These are phyloP conservation scores for Phytophthora tubulina DNA, from an alignment of 352 stramenopile species.

Conservation along the genomic window DNA sequence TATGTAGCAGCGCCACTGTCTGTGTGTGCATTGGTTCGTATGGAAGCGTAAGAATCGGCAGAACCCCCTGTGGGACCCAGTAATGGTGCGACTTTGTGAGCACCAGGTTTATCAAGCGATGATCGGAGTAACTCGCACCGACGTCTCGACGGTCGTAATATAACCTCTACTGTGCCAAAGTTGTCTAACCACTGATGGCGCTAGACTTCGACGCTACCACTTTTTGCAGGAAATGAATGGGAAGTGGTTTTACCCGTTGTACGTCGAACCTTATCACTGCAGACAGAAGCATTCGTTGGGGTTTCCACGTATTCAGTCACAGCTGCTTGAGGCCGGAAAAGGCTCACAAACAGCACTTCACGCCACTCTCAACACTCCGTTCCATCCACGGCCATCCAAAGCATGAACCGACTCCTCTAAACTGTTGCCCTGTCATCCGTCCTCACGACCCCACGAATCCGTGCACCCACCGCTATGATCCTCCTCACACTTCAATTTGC, in stretches of 20 bases:
- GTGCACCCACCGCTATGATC: not conserved
- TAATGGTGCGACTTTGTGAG: too few species aligned
- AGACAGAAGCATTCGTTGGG: not conserved
- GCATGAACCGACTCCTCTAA: conserved; percentile 18
- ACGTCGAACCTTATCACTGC: conserved; percentile 3
- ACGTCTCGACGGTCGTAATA: too few species aligned
- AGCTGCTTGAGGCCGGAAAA: not conserved
- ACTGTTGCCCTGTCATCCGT: conserved; percentile 29
- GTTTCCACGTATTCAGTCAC: conserved; percentile 10
- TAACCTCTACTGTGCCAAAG: too few species aligned
- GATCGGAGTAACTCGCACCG: too few species aligned
- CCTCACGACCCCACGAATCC: conserved; percentile 15
- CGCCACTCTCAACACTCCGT: not conserved
- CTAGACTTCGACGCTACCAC: too few species aligned
- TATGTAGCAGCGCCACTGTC: too few species aligned
- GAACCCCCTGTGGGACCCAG: too few species aligned
- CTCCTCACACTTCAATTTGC: conserved; percentile 24
- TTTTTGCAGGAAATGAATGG: too few species aligned
- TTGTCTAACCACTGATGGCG: too few species aligned
- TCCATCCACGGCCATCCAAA: conserved; percentile 7
- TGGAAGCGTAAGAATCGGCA: too few species aligned
- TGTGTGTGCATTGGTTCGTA: too few species aligned
- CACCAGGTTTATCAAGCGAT: too few species aligned
- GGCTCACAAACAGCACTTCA: not conserved
- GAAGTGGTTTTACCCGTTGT: not conserved